Evolutionary conservation across 1,139 yeast genomes (phyloP), one percentile per base, ranked within the genome.

Genomic region (Saccharomycopsis crataegensis): DNA sequence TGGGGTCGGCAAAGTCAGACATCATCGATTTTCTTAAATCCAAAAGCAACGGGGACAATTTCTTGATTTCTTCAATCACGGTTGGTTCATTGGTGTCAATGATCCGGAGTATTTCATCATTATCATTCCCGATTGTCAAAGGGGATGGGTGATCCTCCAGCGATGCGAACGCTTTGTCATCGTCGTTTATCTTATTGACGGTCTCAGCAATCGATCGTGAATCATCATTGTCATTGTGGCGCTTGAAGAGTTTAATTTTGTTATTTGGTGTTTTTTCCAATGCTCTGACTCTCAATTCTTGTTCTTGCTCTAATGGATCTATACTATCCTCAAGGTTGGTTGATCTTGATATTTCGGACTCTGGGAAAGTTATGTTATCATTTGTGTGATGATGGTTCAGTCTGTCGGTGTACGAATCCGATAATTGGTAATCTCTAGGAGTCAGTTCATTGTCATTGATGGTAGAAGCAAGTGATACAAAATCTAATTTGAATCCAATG

Each of bases 1-100:
- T 53, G 3, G 58, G 58, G 31, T 56, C 52, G 28, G 57, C 58
- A 48, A 50, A 56, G 48, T 53, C 57, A 11, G 52, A 17, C 47
- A 53, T 50, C 28, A 53, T 16, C 6, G 49, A 37, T 33, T 51
- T 56, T 17, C 58, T 37, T 4, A 47, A 9, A 22, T 53, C 49
- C 9, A 56, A 40, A 17, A 50, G 14, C 9, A 48, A 41, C 14
- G 22, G 22, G 8, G 57, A 48, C 8, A 56, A 48, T 28, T 51
- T 46, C 4, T 45, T 54, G 6, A 57, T 50, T 17, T 56, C 57
- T 16, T 42, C 32, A 28, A 56, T 32, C 11, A 52, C 34, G 6
- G 50, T 50, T 12, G 57, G 48, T 22, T 16, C 14, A 12, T 28
- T 43, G 8, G 9, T 9, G 3, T 9, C 7, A 11, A 43, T 11